Evolutionary conservation across 371 early-diverging fungal species (phyloP), one percentile per base, ranked within the genome.

Genomic region (Apophysomyces elegans): DNA sequence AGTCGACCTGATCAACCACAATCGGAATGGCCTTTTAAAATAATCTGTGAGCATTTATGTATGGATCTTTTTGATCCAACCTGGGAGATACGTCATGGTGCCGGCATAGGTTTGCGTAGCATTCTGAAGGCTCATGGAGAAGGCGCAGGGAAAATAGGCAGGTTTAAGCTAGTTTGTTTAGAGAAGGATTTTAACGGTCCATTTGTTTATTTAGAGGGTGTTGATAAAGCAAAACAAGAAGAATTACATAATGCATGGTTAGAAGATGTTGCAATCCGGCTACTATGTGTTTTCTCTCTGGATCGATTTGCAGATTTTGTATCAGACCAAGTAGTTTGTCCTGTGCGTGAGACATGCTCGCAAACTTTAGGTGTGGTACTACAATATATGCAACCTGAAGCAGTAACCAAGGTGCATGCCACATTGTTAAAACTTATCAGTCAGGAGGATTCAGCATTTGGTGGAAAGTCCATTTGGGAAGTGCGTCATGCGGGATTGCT

Each of bases 21-120:
- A 3, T 74, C 74, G 38, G 92, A 93, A 67, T 98, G 98, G 98
- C 93, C 96, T 13, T 97, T 99, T 70, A 94, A 93, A 64, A 89
- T 91, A 57, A 80, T 97, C 0, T 95, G 93, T 66, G 96, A 96
- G 60, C 87, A 94, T 61, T 84, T 99, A 13, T 92, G 90, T 67
- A 82, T 95, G 69, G 96, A 97, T 76, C 81, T 99, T 45, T 96
- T 96, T 70, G 92, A 94, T 62, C 90, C 95, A 1, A 63, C 77
- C n/a, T 99, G 99, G 99, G 95, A 96, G 68, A 86, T 94, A 18
- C 87, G 99, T 7, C 99, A 99, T 69, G 99, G 99, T 37, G 98
- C 99, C 1, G 96, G 93, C 5, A 90, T 98, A 69, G 99, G 97
- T 1, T 74, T 99, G 39, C 90, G 96, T 13, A 94, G 93, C 62